A percentile compares a stretch with the other conserved stretches of the same genome.
phyloP scores from a whole-genome alignment of 116 monocot species.

The Posidonia oceanica region DNA sequence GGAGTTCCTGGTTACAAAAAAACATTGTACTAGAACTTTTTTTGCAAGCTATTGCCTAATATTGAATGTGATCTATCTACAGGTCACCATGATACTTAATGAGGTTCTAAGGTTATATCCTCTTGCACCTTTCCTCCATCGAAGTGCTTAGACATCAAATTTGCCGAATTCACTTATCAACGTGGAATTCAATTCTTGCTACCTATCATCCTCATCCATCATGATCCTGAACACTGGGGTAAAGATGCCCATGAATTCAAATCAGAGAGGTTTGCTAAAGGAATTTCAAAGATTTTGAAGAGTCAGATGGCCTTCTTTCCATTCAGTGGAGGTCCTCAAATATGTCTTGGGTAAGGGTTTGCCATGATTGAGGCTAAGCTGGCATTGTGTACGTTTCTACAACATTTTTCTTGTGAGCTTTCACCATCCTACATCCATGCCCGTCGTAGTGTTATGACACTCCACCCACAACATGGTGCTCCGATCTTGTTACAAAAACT shows the following conservation, averaged over 20 bases:
- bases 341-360: conserved; percentile 9
- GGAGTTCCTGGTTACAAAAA: too few species aligned
- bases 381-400: conserved; percentile 7
- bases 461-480: conserved; percentile 18
- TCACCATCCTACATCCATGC: conserved; percentile 14
- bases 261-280: conserved; percentile 49
- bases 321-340: conserved; percentile 8
- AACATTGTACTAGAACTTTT: too few species aligned
- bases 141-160: conserved; percentile 8
- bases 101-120: conserved; percentile 47
- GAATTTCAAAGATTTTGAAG: conserved; percentile 29
- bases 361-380: conserved; percentile 14
- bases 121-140: conserved; percentile 6
- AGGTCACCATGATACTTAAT: conserved; percentile 42
- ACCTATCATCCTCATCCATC: conserved; percentile 34
- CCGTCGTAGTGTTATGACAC: background rate
- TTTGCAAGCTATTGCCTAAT: too few species aligned
- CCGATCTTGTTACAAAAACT: conserved; percentile 11
- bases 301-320: conserved; percentile 18
- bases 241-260: conserved; percentile 48
- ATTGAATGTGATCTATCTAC: too few species aligned
- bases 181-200: conserved; percentile 13
- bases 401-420: conserved; percentile 8
- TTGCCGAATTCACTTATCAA: conserved; percentile 32
- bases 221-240: conserved; percentile 37